Evolutionary conservation across 1,284 basidiomycete species (phyloP), one percentile per base, ranked within the genome.

Genomic region (Ganoderma lucidum): DNA sequence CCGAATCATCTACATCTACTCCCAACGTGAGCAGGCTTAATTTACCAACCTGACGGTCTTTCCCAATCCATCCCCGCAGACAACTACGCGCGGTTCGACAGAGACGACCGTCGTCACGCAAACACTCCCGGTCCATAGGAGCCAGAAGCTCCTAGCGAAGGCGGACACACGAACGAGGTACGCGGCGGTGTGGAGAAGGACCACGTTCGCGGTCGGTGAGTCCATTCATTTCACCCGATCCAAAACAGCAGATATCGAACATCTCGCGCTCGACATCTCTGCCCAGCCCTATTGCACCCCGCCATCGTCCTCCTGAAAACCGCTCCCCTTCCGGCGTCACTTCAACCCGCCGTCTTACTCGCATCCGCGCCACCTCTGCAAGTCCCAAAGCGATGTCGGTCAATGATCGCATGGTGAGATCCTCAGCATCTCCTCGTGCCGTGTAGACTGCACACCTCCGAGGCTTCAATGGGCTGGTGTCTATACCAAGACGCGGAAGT

Each of bases 201-300:
- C 41, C 60, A 70, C 30, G 63, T 69, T 53, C 66, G 9, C 64
- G 32, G 17, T 56, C 63, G 51, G 71, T 70, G 42, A 23, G 69
- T 67, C 32, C 8, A 44, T 30, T 30, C 59, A 2, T 61, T 30
- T 17, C 15, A 2, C 39, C 28, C 23, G n/a, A 14, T 41, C n/a
- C 59, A 17, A 28, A 14, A 44, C 23, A 2, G 23, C 9, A 30
- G 14, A 42, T 42, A 41, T 42, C 39, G 59, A 61, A 61, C 17
- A 6, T 10, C 19, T 4, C 60, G 14, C 41, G 6, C 10, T 0
- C 28, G 35, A 19, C 61, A 17, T 32, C 53, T 17, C 23, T 28
- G 8, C 19, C 41, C 53, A 69, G 44, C 51, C 58, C 17, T 17
- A 2, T n/a, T 6, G 39, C n/a, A 42, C 59, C 59, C 19, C 10